Conservation (phyloP, 306 rosid species). For the Astragalus glycyphyllos region DNA sequence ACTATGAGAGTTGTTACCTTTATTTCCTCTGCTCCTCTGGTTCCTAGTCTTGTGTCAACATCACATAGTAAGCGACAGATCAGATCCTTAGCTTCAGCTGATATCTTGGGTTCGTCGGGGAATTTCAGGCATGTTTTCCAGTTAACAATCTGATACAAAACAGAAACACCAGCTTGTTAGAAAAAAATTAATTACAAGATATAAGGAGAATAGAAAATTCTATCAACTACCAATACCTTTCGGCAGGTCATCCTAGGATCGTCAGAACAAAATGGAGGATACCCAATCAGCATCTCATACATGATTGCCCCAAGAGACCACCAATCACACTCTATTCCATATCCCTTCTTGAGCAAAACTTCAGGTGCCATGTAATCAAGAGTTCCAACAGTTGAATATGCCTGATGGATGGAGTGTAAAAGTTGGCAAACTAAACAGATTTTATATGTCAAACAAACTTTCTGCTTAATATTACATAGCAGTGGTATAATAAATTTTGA, state of each 20-base stretch:
- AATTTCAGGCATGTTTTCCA: conserved; percentile 97
- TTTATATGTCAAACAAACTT: conserved; percentile 10
- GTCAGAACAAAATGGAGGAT: conserved; percentile 98
- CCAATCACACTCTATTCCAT: conserved; percentile 99
- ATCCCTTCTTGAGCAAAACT: conserved; percentile 95
- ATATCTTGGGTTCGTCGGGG: conserved; percentile 91
- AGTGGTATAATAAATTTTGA: conserved; percentile 13
- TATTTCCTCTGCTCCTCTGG: conserved; percentile 88
- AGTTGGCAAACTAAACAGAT: conserved; percentile 24
- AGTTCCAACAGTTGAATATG: conserved; percentile 98
- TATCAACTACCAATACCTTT: conserved; percentile 64
- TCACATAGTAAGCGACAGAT: conserved; percentile 86
- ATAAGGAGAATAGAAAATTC: conserved; percentile 35
- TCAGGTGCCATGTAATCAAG: conserved; percentile 99
- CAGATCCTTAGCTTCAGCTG: conserved; percentile 83
- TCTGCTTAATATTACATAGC: conserved; percentile 19
- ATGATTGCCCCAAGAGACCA: conserved; percentile 99
- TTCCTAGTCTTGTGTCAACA: conserved; percentile 92
- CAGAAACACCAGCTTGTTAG: conserved; percentile 23
- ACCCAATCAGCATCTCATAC: conserved; percentile 98
- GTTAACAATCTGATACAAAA: conserved; percentile 82
- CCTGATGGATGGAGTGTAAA: conserved; percentile 56
- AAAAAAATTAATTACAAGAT: conserved; percentile 33
- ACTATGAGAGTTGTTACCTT: conserved; percentile 63
- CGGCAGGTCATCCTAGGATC: conserved; percentile 99